These are phyloP conservation scores for Parietaria judaica DNA, from an alignment of 306 rosid genomes.

Conservation along the genomic window DNA sequence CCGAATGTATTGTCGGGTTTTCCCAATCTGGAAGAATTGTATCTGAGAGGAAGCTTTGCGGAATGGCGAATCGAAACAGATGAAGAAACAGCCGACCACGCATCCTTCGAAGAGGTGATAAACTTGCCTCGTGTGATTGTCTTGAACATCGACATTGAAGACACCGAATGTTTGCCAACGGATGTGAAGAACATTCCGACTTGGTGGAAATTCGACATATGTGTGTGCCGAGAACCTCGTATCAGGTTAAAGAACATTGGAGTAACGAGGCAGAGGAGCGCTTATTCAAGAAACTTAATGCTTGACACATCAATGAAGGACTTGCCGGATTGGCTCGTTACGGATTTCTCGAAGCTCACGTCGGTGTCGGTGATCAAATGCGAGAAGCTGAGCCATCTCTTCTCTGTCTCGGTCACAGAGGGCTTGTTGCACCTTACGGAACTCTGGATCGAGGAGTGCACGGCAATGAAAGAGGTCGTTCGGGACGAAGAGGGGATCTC, in stretches of 20 bases:
- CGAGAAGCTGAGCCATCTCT: background rate
- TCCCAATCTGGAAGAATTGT: background rate
- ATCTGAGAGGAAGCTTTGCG: background rate
- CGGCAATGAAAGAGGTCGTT: background rate
- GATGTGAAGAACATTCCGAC: background rate
- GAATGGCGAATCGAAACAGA: background rate
- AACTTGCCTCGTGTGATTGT: background rate
- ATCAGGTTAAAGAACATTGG: background rate
- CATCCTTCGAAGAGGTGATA: slow-evolving; percentile 1
- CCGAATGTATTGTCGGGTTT: background rate
- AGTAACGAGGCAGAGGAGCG: background rate
- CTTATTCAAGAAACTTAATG: background rate
- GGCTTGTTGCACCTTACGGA: slow-evolving; percentile 3
- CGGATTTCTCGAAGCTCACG: too few relatives aligned
- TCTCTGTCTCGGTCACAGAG: background rate
- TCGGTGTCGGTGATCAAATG: background rate
- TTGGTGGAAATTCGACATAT: background rate
- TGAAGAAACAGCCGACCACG: background rate
- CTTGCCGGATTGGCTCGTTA: background rate
- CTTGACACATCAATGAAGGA: background rate
- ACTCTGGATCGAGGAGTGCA: background rate
- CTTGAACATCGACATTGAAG: background rate
- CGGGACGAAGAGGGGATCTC: background rate
- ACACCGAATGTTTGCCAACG: background rate
- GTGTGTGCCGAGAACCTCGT: background rate